Evolutionary conservation across 192 early-diverging fungal genomes (phyloP).

Genomic region (Entophlyctis helioformis): DNA sequence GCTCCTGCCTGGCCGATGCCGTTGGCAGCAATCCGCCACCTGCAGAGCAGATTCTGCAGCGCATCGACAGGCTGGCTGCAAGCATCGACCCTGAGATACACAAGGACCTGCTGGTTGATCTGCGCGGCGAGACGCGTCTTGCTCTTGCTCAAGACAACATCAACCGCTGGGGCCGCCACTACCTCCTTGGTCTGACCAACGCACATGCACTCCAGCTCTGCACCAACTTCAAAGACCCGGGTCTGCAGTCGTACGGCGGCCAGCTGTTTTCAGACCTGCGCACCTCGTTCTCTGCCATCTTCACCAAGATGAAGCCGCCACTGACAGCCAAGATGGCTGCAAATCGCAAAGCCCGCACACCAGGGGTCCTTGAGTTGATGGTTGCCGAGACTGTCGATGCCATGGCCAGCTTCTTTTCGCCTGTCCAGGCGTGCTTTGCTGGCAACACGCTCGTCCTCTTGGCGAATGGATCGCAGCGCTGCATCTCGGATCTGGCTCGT

Average conservation of each 20-base stretch:
- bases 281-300: constrained; percentile 6
- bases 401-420: not conserved
- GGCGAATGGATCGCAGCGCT: not conserved
- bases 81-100: too few relatives aligned
- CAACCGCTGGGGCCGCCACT: constrained; percentile 20
- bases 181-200: constrained; percentile 10
- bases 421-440: constrained; percentile 7
- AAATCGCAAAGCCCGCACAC: not conserved
- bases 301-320: not conserved
- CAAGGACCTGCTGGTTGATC: constrained; percentile 11
- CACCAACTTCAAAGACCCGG: constrained; percentile 30
- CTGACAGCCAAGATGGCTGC: not conserved
- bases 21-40: too few relatives aligned
- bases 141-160: constrained; percentile 7
- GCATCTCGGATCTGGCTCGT: constrained; percentile 4
- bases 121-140: constrained; percentile 10
- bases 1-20: not conserved
- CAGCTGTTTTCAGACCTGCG: constrained; percentile 10
- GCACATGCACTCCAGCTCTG: constrained; percentile 19
- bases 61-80: too few relatives aligned
- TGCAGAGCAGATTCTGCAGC: too few relatives aligned
- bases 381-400: not conserved
- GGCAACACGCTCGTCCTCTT: constrained; percentile 4
- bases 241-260: constrained; percentile 15
- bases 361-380: not conserved